phyloP scores from a whole-genome alignment of 2,329 filamentous ascomycete genomes.

The Penicillium sp. region DNA sequence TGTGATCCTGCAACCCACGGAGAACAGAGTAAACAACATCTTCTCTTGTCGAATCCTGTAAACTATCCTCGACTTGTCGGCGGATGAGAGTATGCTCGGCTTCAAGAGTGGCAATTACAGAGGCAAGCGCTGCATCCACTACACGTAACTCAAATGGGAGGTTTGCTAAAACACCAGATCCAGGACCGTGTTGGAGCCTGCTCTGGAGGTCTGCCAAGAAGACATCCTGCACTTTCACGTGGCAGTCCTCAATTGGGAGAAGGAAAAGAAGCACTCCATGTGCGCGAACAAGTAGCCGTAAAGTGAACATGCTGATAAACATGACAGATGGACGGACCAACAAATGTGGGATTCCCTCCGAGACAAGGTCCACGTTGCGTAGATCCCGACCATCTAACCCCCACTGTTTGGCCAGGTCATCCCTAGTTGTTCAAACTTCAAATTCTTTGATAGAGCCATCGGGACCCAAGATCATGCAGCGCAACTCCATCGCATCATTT shows the following conservation, averaged over 20 bases:
- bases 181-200: conserved; percentile 22
- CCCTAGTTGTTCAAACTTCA: conserved; percentile 20
- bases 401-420: conserved; percentile 21
- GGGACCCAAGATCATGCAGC: not conserved
- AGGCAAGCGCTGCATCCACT: conserved; percentile 37
- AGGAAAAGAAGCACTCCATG: conserved; percentile 34
- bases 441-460: conserved; percentile 4
- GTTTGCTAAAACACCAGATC: conserved; percentile 18
- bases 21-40: conserved; percentile 25
- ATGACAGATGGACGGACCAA: conserved; percentile 35
- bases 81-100: conserved; percentile 32
- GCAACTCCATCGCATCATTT: conserved; percentile 7
- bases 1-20: conserved; percentile 29
- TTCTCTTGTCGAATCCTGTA: conserved; percentile 20
- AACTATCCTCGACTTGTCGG: conserved; percentile 19
- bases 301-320: conserved; percentile 37
- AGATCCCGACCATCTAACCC: conserved; percentile 33
- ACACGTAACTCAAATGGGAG: conserved; percentile 39
- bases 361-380: conserved; percentile 36
- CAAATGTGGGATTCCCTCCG: conserved; percentile 36
- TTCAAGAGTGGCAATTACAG: conserved; percentile 36
- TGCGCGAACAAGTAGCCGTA: conserved; percentile 38
- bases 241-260: conserved; percentile 14
- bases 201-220: conserved; percentile 31
- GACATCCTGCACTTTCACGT: conserved; percentile 21